Conservation (phyloP, 441 rosid genomes). For the Erodium texanum region DNA sequence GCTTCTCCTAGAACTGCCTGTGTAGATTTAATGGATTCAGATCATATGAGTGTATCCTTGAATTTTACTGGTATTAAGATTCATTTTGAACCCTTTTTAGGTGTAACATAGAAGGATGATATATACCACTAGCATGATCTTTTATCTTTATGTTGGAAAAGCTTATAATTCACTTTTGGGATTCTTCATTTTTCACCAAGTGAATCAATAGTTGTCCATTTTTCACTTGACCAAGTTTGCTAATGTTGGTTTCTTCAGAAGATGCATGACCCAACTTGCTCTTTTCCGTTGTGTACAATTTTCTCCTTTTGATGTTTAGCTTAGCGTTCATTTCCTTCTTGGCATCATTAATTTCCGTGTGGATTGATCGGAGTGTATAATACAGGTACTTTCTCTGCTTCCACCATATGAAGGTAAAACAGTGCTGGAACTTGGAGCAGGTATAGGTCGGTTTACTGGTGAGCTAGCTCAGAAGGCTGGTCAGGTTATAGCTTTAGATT, state of each 20-base stretch:
- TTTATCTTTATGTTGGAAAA: no score
- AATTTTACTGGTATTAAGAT: no score
- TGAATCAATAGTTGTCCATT: no score
- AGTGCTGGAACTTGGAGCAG: slow-evolving; percentile 87
- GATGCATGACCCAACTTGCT: not conserved
- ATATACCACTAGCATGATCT: no score
- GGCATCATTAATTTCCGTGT: not conserved
- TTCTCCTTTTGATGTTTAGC: no score
- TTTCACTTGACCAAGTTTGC: no score
- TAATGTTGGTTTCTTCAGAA: not conserved
- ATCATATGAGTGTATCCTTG: not conserved
- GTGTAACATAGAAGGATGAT: no score
- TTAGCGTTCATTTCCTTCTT: not conserved
- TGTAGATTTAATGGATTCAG: not conserved
- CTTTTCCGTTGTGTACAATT: not conserved
- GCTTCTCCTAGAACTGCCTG: not conserved
- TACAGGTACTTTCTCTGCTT: slow-evolving; percentile 69
- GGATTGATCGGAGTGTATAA: slow-evolving; percentile 10
- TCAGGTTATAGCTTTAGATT: slow-evolving; percentile 68
- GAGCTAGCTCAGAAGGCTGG: slow-evolving; percentile 79
- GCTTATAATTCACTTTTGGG: no score
- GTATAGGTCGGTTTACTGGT: slow-evolving; percentile 88
- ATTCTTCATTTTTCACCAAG: no score
- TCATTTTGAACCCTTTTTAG: no score
- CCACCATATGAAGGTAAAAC: slow-evolving; percentile 72